Evolutionary conservation across 106 monocot species (phyloP).

Genomic region (Dioscorea zingiberensis): DNA sequence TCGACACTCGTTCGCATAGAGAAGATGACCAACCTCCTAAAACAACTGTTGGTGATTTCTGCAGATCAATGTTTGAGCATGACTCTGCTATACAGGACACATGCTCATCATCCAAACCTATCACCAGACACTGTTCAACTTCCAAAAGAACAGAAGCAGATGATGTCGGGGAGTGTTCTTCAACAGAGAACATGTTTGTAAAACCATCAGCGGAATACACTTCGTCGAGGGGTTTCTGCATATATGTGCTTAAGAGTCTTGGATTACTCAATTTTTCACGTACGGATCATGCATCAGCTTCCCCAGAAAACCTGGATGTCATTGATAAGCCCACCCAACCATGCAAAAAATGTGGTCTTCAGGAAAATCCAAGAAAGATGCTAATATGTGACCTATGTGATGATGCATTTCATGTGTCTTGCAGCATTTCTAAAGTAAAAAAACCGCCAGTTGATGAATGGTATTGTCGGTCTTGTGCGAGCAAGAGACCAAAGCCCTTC

Average conservation of each 20-base stretch:
- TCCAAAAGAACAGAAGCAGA: conserved; percentile 9
- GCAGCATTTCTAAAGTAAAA: conserved; percentile 45
- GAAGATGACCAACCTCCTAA: not conserved
- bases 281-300: not conserved
- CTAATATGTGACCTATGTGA: conserved; percentile 87
- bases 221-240: conserved; percentile 21
- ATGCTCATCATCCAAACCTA: conserved; percentile 19
- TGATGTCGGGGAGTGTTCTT: conserved; percentile 23
- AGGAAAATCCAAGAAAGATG: conserved; percentile 41
- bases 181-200: conserved; percentile 4
- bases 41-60: not conserved
- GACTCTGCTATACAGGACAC: conserved; percentile 6
- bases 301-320: conserved; percentile 6
- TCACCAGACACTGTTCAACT: conserved; percentile 10
- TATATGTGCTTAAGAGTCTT: conserved; percentile 14
- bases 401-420: conserved; percentile 72
- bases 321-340: conserved; percentile 5
- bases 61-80: conserved; percentile 1
- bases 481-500: conserved; percentile 42
- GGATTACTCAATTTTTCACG: conserved; percentile 9
- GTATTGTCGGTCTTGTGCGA: conserved; percentile 65
- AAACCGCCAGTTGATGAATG: conserved; percentile 46
- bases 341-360: conserved; percentile 44
- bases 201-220: not conserved
- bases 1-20: not conserved